Evolutionary conservation across 257 asterid species (phyloP).

Genomic region (Nemophila menziesii): DNA sequence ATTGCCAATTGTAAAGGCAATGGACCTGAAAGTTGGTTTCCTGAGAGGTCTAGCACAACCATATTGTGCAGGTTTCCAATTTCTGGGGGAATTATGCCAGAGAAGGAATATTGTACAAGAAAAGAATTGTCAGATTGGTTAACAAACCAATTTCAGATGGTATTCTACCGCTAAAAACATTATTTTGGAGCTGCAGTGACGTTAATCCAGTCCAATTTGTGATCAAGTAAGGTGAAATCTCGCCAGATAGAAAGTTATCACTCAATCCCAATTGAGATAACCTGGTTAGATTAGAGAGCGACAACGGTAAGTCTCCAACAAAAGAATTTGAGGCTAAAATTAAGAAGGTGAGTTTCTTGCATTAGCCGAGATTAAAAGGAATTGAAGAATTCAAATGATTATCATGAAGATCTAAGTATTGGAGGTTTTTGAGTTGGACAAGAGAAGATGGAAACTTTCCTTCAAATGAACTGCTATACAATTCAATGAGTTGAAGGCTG

Average conservation of each 20-base stretch:
- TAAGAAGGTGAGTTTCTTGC: constrained; percentile 21
- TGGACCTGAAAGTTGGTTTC: constrained; percentile 30
- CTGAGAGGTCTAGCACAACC: constrained; percentile 25
- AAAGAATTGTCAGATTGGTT: constrained; percentile 25
- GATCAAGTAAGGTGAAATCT: constrained; percentile 27
- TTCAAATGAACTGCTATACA: constrained; percentile 41
- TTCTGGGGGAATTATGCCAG: constrained; percentile 47
- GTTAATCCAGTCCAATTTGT: constrained; percentile 42
- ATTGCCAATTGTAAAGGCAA: constrained; percentile 19
- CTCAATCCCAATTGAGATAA: constrained; percentile 46
- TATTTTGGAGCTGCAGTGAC: constrained; percentile 61
- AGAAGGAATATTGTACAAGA: constrained; percentile 31
- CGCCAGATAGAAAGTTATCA: constrained; percentile 47
- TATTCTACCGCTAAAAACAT: constrained; percentile 41
- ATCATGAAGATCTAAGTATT: constrained; percentile 6
- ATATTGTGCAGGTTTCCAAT: constrained; percentile 43
- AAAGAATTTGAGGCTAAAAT: constrained; percentile 26
- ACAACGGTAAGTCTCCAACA: constrained; percentile 49
- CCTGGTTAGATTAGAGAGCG: constrained; percentile 43
- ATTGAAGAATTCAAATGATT: constrained; percentile 22
- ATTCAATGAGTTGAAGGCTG: constrained; percentile 26
- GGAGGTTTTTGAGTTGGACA: constrained; percentile 21
- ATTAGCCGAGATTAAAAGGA: constrained; percentile 26
- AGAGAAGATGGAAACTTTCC: constrained; percentile 29
- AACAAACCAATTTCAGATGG: constrained; percentile 50